A percentile compares a stretch with the other conserved stretches of the same genome.
Conservation (phyloP, 2,329 filamentous ascomycete genomes). For the Lasiodiplodia citricola region DNA sequence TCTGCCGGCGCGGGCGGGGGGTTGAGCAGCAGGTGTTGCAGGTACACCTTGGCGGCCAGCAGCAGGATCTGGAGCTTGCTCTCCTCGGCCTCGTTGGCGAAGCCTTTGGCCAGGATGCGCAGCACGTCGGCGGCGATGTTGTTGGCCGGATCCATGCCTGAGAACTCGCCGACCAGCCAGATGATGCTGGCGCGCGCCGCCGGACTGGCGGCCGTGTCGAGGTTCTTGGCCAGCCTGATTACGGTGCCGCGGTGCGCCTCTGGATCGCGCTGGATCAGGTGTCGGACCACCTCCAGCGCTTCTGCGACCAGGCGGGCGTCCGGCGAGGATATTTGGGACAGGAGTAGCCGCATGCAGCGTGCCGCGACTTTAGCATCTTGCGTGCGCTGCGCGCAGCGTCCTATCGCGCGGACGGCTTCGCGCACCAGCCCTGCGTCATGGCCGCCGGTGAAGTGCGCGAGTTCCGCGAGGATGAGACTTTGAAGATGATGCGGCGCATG, state of each 20-base stretch:
- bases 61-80: conserved; percentile 92
- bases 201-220: conserved; percentile 86
- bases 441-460: conserved; percentile 89
- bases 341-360: conserved; percentile 79
- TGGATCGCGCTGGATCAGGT: conserved; percentile 92
- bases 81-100: conserved; percentile 80
- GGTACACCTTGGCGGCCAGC: conserved; percentile 93
- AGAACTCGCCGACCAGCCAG: conserved; percentile 96
- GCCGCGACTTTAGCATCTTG: conserved; percentile 70
- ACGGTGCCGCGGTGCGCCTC: conserved; percentile 82
- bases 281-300: conserved; percentile 90
- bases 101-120: conserved; percentile 84
- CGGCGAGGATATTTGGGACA: conserved; percentile 85
- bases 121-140: conserved; percentile 94
- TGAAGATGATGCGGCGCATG: conserved; percentile 77
- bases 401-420: conserved; percentile 90
- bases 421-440: conserved; percentile 78
- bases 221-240: conserved; percentile 84
- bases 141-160: conserved; percentile 77
- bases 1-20: conserved; percentile 35
- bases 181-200: conserved; percentile 93
- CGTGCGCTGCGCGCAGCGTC: conserved; percentile 79
- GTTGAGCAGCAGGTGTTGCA: conserved; percentile 79
- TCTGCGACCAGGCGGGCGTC: conserved; percentile 90
- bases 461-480: conserved; percentile 85